Evolutionary conservation across 192 early-diverging fungal species (phyloP), one percentile per base, ranked within the genome.

Genomic region (Backusella circina): DNA sequence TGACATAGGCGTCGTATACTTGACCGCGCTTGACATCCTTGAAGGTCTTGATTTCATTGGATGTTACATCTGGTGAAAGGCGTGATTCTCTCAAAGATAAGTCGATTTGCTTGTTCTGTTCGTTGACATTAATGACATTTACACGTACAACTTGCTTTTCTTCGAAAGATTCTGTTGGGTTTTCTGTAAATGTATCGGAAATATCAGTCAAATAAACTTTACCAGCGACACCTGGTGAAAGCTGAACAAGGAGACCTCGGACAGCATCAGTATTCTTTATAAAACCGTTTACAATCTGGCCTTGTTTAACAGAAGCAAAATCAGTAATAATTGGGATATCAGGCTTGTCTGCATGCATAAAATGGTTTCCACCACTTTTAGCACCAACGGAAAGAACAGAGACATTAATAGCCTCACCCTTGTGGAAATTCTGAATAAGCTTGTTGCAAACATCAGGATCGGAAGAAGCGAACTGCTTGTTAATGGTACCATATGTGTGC

Each of bases 101-200:
- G 51, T 90, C 88, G 32, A 94, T 83, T 64, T 82, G 88, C 44
- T 88, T 86, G 47, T 85, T 90, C 51, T 73, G 73, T 23, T 57
- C 68, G 66, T 90, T 86, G 2, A 88, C 72, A 39, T 36, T 75
- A 33, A 96, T 41, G 18, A 98, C 86, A 35, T 86, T 79, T 80
- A 95, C 97, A 61, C 92, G 93, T 66, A 96, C 86, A 35, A 88
- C 82, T 71, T 95, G 90, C 8, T 92, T 93, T 3, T 84, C 79
- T 47, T 84, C 84, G 57, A 92, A 92, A 23, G 79, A 66, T 70
- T 86, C 81, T 13, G 86, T 75, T n/a, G 89, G 78, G 61, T 88
- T 76, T 51, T 81, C 78, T 68, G 80, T 78, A 61, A 76, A 80
- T 7, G 76, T 70, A 44, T 87, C 86, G 51, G 75, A 74, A 39